Evolutionary conservation across 495 filamentous ascomycete species (phyloP), one percentile per base, ranked within the genome.

Genomic region (Tetracladium setigerum): DNA sequence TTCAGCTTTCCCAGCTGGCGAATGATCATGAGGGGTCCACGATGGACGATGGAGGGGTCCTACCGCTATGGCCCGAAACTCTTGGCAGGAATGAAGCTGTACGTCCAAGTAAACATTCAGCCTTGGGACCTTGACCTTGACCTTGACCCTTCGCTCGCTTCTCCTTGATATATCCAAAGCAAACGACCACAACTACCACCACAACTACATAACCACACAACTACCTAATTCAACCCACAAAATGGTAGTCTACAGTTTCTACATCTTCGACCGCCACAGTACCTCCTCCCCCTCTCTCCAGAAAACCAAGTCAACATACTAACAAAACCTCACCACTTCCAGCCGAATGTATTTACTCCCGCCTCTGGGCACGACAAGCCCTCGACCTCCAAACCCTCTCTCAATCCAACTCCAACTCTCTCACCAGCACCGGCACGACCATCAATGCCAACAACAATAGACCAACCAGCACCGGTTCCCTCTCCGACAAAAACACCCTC

Each of bases 251-350:
- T 96, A 95, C 67, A 89, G 89, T 33, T 95, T 97, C 70, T 97
- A 95, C 73, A 95, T 98, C 60, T 98, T 98, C 57, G 92, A 98
- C 66, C 84, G 92, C 53, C 92, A 98, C 65, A 95, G 92, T 97
- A 76, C 59, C 74, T 42, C 33, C 15, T 33, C 17, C 14, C 13
- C 17, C 15, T 10, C 12, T 16, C 9, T 18, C 46, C 17, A 11
- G n/a, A n/a, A n/a, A n/a, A n/a, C n/a, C n/a, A n/a, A n/a, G n/a
- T 32, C 24, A n/a, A 30, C 37, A 18, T 24, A 47, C 72, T 32
- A 1, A 15, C 18, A 34, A 22, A 41, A 48, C 19, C 55, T 58
- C 46, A 55, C 24, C 24, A 27, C 10, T 36, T 39, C 9, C 12
- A 90, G 92, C 94, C 61, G 92, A 97, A 69, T 98, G 92, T 71